These are phyloP conservation scores for Quillaja saponaria DNA, from an alignment of 306 rosid genomes.

Conservation along the genomic window DNA sequence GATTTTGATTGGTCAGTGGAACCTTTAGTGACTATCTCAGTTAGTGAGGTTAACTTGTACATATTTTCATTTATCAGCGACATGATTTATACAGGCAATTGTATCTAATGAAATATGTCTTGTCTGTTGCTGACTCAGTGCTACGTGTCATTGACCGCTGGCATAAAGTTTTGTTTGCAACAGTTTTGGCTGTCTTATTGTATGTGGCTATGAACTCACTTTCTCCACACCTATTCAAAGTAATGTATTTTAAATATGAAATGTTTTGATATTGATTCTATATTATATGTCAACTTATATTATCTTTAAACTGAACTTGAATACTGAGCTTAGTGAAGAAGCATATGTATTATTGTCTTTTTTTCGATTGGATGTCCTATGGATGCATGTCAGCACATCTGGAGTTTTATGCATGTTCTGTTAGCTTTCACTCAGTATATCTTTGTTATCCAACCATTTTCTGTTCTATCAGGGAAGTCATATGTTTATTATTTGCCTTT, in stretches of 20 bases:
- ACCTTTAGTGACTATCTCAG: conserved; percentile 1
- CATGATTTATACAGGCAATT: neutral
- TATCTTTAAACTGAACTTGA: conserved; percentile 1
- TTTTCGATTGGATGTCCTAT: neutral
- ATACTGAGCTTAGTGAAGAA: neutral
- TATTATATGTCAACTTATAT: neutral
- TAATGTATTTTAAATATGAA: neutral
- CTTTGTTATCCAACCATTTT: conserved; percentile 11
- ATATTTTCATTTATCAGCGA: neutral
- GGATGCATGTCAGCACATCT: conserved; percentile 1
- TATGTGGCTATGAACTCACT: conserved; percentile 6
- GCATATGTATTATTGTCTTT: neutral
- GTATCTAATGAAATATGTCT: neutral
- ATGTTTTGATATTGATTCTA: neutral
- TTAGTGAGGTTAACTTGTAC: conserved; percentile 14
- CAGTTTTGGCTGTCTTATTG: neutral
- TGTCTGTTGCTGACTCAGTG: conserved; percentile 2
- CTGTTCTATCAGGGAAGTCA: conserved; percentile 13
- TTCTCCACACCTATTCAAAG: conserved; percentile 3
- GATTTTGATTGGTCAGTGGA: conserved; percentile 5
- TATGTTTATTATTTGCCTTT: conserved; percentile 18
- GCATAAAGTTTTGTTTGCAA: too few species aligned
- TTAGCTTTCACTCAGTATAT: neutral
- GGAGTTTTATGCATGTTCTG: conserved; percentile 16
- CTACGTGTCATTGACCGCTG: conserved; percentile 13